A percentile compares a stretch with the other conserved stretches of the same genome.
Evolutionary conservation across 139 green algal species (phyloP).

Genomic region (Micractinium conductrix): DNA sequence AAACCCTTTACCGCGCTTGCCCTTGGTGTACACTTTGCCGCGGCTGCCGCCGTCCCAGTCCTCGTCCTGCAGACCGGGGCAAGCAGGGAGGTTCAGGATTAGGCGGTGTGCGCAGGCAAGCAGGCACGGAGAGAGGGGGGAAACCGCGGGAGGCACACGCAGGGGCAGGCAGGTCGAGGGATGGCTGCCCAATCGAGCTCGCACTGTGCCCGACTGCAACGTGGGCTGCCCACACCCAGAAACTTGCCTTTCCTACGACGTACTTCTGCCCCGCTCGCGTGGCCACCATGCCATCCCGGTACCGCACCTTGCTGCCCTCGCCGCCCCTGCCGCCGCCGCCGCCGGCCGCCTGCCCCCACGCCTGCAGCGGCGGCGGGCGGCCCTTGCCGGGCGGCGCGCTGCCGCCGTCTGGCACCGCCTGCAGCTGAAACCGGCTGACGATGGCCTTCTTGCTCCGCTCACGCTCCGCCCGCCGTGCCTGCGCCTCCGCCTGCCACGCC

Average conservation of each 20-base stretch:
- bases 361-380: neutral
- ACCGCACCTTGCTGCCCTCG: conserved; percentile 51
- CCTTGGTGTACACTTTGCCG: conserved; percentile 33
- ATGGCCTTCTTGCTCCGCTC: neutral
- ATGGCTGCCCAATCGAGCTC: neutral
- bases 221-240: neutral
- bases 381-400: conserved; percentile 18
- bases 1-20: conserved; percentile 26
- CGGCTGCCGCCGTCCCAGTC: conserved; percentile 47
- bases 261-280: conserved; percentile 74
- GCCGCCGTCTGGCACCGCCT: conserved; percentile 3
- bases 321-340: neutral
- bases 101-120: neutral
- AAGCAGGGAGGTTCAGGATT: neutral
- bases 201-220: neutral
- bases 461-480: neutral
- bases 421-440: neutral
- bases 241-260: conserved; percentile 52
- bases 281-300: conserved; percentile 65
- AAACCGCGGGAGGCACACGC: neutral
- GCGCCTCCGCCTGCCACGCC: neutral
- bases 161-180: neutral
- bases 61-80: neutral
- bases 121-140: neutral
- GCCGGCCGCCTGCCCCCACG: neutral